phyloP scores from a whole-genome alignment of 805 yeast genomes.

The Saccharomycopsis schoenii region DNA sequence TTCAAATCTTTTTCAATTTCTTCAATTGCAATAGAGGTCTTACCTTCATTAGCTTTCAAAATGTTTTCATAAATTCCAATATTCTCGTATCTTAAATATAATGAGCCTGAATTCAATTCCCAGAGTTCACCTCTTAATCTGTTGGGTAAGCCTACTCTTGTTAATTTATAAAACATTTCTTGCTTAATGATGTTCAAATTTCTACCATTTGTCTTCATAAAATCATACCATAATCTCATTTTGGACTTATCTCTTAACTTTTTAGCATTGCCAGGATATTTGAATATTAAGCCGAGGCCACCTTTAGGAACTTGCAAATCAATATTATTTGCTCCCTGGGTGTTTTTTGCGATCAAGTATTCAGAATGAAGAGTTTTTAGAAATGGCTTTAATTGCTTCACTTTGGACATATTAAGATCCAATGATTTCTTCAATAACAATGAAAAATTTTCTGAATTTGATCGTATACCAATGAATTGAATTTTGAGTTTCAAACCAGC shows the following conservation, averaged over 20 bases:
- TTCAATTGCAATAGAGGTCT: constrained; percentile 76
- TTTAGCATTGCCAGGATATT: constrained; percentile 83
- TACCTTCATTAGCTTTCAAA: constrained; percentile 50
- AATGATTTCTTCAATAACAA: constrained; percentile 51
- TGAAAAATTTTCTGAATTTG: constrained; percentile 75
- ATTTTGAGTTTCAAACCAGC: constrained; percentile 53
- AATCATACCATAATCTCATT: constrained; percentile 89
- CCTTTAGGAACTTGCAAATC: constrained; percentile 55
- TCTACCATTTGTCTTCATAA: constrained; percentile 74
- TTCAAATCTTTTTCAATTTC: constrained; percentile 95
- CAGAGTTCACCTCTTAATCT: constrained; percentile 90
- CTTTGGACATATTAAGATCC: constrained; percentile 52
- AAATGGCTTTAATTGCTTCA: constrained; percentile 54
- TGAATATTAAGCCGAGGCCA: constrained; percentile 77
- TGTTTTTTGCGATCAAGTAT: constrained; percentile 55
- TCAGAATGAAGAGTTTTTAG: constrained; percentile 75
- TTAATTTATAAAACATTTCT: constrained; percentile 68
- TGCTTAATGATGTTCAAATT: constrained; percentile 68
- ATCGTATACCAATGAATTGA: constrained; percentile 69
- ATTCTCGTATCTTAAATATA: constrained; percentile 59
- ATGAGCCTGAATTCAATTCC: constrained; percentile 87
- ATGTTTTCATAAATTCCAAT: constrained; percentile 49
- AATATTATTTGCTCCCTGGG: constrained; percentile 26
- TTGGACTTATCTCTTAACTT: constrained; percentile 73
- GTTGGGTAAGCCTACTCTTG: constrained; percentile 92